phyloP scores from a whole-genome alignment of 2,329 filamentous ascomycete genomes.

The Albifimbria verrucaria region DNA sequence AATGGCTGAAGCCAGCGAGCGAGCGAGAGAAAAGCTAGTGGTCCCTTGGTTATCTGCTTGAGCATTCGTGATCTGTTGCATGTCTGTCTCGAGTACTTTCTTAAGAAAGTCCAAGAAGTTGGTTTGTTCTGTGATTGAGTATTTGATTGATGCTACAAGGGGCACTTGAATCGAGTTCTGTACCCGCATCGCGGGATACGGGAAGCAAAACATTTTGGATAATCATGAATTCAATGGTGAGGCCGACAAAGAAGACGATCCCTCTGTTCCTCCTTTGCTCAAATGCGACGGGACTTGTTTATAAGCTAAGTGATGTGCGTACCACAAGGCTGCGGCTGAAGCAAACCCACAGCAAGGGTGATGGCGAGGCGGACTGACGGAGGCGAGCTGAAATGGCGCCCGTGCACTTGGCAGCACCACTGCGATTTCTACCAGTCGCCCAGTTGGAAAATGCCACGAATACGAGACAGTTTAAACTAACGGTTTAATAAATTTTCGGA shows the following conservation, averaged over 20 bases:
- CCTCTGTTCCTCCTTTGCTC: not conserved
- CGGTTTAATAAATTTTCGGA: too few species aligned
- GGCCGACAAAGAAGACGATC: not conserved
- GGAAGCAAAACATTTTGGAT: not conserved
- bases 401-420: too few species aligned
- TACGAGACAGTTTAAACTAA: too few species aligned
- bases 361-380: too few species aligned
- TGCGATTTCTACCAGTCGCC: too few species aligned
- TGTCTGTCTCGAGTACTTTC: not conserved
- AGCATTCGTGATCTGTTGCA: too few species aligned
- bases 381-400: too few species aligned
- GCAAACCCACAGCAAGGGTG: not conserved
- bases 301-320: not conserved
- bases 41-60: not conserved
- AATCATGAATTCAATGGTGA: not conserved
- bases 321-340: not conserved
- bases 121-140: not conserved
- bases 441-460: too few species aligned
- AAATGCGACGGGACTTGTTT: not conserved
- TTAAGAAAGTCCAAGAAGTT: not conserved
- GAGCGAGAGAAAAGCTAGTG: not conserved
- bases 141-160: not conserved
- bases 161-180: not conserved
- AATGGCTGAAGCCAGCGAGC: not conserved
- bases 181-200: not conserved